phyloP scores from a whole-genome alignment of 164 flowering plant species.

The Euptelea pleiosperma region DNA sequence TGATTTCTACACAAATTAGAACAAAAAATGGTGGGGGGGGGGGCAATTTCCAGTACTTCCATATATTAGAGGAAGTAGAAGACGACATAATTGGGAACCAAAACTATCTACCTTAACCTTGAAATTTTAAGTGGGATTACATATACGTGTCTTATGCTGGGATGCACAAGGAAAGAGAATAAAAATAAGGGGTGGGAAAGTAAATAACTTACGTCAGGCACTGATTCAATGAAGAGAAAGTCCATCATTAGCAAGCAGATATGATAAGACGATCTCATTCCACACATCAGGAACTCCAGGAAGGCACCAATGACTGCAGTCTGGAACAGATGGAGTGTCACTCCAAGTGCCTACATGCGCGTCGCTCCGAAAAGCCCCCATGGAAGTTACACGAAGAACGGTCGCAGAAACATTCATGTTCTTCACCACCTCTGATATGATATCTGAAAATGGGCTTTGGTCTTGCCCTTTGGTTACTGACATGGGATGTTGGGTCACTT shows the following conservation, averaged over 20 bases:
- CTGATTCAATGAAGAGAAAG: slow-evolving; percentile 9
- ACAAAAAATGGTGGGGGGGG: too few relatives aligned
- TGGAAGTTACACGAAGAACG: slow-evolving; percentile 57
- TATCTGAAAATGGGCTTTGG: slow-evolving; percentile 45
- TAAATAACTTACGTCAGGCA: slow-evolving; percentile 2
- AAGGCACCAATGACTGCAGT: slow-evolving; percentile 96
- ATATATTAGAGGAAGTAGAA: too few relatives aligned
- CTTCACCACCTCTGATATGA: slow-evolving; percentile 40
- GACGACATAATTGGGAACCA: too few relatives aligned
- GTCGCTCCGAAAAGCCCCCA: slow-evolving; percentile 73
- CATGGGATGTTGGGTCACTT: slow-evolving; percentile 51
- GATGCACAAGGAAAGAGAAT: too few relatives aligned
- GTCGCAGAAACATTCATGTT: slow-evolving; percentile 53
- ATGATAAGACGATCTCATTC: slow-evolving; percentile 69
- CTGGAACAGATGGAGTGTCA: slow-evolving; percentile 61
- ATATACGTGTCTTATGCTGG: too few relatives aligned
- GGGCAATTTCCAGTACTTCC: too few relatives aligned
- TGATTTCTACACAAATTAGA: too few relatives aligned
- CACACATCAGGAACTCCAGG: slow-evolving; percentile 93
- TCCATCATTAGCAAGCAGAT: slow-evolving; percentile 22
- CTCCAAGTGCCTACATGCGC: slow-evolving; percentile 84
- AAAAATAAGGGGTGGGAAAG: background rate
- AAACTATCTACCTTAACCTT: too few relatives aligned
- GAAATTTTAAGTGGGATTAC: too few relatives aligned
- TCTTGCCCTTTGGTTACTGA: slow-evolving; percentile 34